Percentiles rank a stretch among this genome's conserved stretches.
Conservation (phyloP, 345 rosid genomes). For the Citrus hindsii region DNA sequence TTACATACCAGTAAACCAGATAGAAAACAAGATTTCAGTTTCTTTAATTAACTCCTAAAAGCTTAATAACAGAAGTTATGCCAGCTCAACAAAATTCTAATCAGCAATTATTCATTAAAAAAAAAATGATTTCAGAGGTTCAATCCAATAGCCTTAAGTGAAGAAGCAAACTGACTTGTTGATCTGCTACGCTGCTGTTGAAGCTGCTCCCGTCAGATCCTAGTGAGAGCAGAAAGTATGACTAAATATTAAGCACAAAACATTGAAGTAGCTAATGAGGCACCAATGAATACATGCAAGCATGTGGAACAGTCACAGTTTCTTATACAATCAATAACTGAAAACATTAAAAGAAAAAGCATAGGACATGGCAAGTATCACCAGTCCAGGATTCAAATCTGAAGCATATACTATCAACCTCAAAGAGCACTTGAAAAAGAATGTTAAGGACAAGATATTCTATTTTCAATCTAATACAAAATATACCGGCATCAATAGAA, state of each 20-base stretch:
- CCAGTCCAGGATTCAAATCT: not conserved
- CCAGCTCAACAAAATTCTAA: not conserved
- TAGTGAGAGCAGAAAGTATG: constrained; percentile 23
- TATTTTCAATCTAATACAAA: not conserved
- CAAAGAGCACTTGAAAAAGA: not conserved
- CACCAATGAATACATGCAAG: not conserved
- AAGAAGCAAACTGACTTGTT: constrained; percentile 63
- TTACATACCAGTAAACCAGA: not conserved
- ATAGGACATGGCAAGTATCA: not conserved
- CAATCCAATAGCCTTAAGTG: constrained; percentile 10
- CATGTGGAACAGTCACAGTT: not conserved
- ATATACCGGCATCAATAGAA: not conserved
- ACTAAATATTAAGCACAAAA: constrained; percentile 3
- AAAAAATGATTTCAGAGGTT: not conserved
- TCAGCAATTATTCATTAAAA: not conserved
- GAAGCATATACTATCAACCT: not conserved
- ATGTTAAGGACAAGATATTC: not conserved
- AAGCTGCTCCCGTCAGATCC: constrained; percentile 85
- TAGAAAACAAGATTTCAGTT: not conserved
- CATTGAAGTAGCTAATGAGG: not conserved
- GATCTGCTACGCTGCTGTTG: constrained; percentile 90
- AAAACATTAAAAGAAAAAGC: not conserved
- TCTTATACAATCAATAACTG: not conserved
- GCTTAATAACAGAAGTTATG: not conserved
- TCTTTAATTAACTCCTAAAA: not conserved